Percentiles rank a stretch among this genome's conserved stretches.
phyloP scores from a whole-genome alignment of 345 rosid genomes.

The Aethionema arabicum region DNA sequence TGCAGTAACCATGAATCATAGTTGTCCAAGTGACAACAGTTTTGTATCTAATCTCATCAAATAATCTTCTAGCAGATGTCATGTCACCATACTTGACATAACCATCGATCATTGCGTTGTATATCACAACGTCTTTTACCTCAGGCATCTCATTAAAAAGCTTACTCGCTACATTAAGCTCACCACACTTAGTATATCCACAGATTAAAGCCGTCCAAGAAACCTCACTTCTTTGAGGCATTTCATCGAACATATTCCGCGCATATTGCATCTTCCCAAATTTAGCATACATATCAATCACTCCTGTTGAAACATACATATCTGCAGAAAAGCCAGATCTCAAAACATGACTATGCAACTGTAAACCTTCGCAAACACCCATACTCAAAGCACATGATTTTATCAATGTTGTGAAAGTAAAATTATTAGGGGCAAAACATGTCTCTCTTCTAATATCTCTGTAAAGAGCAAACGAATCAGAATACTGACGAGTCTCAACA shows the following conservation, averaged over 20 bases:
- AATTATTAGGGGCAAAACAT: conserved; percentile 55
- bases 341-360: conserved; percentile 52
- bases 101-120: conserved; percentile 66
- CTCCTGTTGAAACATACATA: conserved; percentile 61
- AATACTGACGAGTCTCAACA: conserved; percentile 39
- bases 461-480: conserved; percentile 50
- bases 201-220: conserved; percentile 77
- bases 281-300: conserved; percentile 71
- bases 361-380: conserved; percentile 49
- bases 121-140: conserved; percentile 49
- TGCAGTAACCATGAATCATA: conserved; percentile 71
- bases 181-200: conserved; percentile 55
- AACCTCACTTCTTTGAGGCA: conserved; percentile 56
- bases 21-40: conserved; percentile 76
- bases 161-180: conserved; percentile 46
- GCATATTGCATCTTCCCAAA: conserved; percentile 48
- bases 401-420: conserved; percentile 54
- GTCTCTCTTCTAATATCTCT: conserved; percentile 46
- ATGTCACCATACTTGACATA: conserved; percentile 65
- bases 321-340: conserved; percentile 58
- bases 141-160: conserved; percentile 59
- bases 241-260: conserved; percentile 58
- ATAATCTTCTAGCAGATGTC: conserved; percentile 54
- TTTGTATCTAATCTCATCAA: conserved; percentile 50
- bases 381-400: conserved; percentile 49